These are phyloP conservation scores for Neurospora hispaniola DNA, from an alignment of 495 filamentous ascomycete species.

Conservation along the genomic window DNA sequence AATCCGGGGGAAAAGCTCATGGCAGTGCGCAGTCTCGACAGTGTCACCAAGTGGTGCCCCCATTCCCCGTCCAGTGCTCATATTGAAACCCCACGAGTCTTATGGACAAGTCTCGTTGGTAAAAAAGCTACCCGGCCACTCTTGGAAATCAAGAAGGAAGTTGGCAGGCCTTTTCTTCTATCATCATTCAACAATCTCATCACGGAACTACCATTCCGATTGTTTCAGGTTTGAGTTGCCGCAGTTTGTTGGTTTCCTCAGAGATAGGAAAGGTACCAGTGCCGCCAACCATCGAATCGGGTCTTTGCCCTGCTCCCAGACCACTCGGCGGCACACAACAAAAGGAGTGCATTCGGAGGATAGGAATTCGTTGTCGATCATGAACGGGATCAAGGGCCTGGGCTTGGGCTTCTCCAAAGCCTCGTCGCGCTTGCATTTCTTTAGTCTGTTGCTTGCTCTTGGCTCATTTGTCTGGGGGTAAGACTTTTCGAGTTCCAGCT, in stretches of 20 bases:
- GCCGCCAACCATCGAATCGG: neutral
- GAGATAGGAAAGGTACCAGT: no score
- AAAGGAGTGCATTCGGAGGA: neutral
- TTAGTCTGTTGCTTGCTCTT: slow-evolving; percentile 45
- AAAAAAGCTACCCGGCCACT: neutral
- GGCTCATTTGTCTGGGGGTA: slow-evolving; percentile 51
- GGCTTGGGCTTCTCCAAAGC: slow-evolving; percentile 22
- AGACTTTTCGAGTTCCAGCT: slow-evolving; percentile 6
- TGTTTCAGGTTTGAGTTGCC: neutral
- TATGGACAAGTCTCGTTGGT: neutral
- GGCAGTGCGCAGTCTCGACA: neutral
- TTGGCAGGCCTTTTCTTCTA: no score
- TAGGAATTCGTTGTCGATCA: neutral
- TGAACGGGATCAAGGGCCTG: neutral
- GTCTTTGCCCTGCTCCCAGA: neutral
- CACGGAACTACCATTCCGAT: neutral
- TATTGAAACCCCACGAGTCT: neutral
- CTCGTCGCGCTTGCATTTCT: slow-evolving; percentile 30
- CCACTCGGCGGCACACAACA: neutral
- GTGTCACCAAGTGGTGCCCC: neutral
- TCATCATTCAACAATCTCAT: neutral
- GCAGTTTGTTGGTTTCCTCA: neutral
- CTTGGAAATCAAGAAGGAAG: neutral
- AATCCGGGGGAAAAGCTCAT: neutral
- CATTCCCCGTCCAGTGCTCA: neutral